phyloP scores from a whole-genome alignment of 345 rosid species.

The Gossypium arboreum region DNA sequence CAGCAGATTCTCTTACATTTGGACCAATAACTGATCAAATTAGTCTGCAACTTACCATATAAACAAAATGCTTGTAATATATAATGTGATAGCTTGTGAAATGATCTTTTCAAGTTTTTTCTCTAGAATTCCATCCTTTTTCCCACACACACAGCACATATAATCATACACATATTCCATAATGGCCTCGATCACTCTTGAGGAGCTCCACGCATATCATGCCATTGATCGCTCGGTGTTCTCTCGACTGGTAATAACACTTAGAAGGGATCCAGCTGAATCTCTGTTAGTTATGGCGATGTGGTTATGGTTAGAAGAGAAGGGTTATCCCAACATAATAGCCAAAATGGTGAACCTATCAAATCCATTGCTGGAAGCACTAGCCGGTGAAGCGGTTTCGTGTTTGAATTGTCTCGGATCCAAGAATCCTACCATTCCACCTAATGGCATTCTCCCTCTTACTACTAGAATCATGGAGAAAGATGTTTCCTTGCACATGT shows the following conservation, averaged over 20 bases:
- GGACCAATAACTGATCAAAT: not conserved
- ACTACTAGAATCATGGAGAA: slow-evolving; percentile 28
- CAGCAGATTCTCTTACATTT: not conserved
- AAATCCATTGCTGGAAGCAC: slow-evolving; percentile 20
- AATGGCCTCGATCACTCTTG: slow-evolving; percentile 32
- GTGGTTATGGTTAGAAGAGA: slow-evolving; percentile 50
- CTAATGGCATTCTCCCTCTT: slow-evolving; percentile 18
- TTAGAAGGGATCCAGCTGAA: slow-evolving; percentile 29
- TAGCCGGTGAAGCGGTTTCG: slow-evolving; percentile 32
- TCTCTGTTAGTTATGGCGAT: slow-evolving; percentile 35
- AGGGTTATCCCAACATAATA: slow-evolving; percentile 32
- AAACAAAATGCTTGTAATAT: not conserved
- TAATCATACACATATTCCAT: not conserved
- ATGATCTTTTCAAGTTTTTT: not conserved
- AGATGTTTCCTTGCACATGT: slow-evolving; percentile 24
- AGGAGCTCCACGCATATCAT: slow-evolving; percentile 32
- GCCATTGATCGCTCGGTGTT: slow-evolving; percentile 38
- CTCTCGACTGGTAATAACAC: slow-evolving; percentile 31
- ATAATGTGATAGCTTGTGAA: not conserved
- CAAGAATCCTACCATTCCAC: not conserved
- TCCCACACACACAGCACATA: not conserved
- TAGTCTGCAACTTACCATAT: slow-evolving; percentile 10
- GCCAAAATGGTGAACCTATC: slow-evolving; percentile 21
- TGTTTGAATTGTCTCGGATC: slow-evolving; percentile 26
- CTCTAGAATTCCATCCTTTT: not conserved